Evolutionary conservation across 805 yeast genomes (phyloP), one percentile per base, ranked within the genome.

Genomic region (Ogataea pilisensis): DNA sequence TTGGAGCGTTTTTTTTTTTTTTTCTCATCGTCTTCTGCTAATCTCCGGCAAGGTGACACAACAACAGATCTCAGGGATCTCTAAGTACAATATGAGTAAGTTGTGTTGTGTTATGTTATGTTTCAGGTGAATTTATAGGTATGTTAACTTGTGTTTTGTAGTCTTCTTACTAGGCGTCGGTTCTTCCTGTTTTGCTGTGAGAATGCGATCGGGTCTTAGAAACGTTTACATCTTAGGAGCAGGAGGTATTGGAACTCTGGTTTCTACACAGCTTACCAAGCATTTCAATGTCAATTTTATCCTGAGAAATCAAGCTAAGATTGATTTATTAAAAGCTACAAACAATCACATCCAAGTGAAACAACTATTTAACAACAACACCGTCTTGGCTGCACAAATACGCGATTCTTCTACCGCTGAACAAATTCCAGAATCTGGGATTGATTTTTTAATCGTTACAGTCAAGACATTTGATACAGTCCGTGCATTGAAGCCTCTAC

Each of bases 381-480:
- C 41, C 4, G 20, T 37, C 6, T 6, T 38, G 3, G 26, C 41
- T 2, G 50, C 47, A 37, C 37, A 42, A 16, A 49, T 59, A 11
- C 38, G 46, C 18, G 46, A 46, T 1, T 57, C 50, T 1, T 43
- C 34, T 11, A 29, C 21, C 25, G 48, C 45, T 2, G 51, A 54
- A 11, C 30, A 41, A 8, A 37, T 60, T 5, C 48, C 49, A 3
- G 60, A 51, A 17, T 38, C 46, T 1, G 30, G 22, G 8, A 58
- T 60, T 24, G 55, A 52, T 19, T 51, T 49, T 36, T 42, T 91
- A 44, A 71, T 91, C 8, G 73, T 91, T 8, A 69, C 95, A 8
- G 88, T 95, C 4, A 91, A 91, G 61, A 79, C 95, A 0, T 78
- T 82, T 45, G 86, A 84, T 53, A 84, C 95, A 0, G 63, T 70